Conservation (phyloP, 2,329 filamentous ascomycete genomes). For the Cercospora zeae-maydis region DNA sequence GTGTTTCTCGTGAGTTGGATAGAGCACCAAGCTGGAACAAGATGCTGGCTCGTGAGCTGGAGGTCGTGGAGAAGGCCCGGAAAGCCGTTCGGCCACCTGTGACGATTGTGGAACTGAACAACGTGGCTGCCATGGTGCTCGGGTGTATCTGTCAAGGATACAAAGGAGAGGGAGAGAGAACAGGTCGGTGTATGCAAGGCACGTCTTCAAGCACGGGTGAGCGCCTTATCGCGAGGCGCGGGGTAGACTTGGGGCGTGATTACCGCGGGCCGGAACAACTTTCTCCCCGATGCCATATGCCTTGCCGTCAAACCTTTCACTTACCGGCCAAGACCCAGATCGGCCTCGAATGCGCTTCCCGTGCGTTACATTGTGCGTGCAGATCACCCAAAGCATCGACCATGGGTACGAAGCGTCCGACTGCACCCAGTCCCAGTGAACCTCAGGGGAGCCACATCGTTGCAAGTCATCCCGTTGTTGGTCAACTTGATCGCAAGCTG, state of each 20-base stretch:
- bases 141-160: background rate
- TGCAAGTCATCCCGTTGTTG: no score
- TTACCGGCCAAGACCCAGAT: background rate
- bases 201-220: background rate
- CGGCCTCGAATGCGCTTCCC: background rate
- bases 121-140: background rate
- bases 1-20: slow-evolving; percentile 33
- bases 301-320: background rate
- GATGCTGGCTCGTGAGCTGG: slow-evolving; percentile 20
- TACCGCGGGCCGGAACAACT: background rate
- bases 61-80: slow-evolving; percentile 25
- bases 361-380: no score
- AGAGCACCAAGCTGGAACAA: slow-evolving; percentile 32
- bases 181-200: background rate
- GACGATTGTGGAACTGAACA: background rate
- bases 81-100: background rate
- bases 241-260: slow-evolving; percentile 5
- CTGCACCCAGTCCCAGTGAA: no score
- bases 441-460: no score
- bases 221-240: slow-evolving; percentile 1
- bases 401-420: no score
- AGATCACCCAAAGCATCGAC: no score
- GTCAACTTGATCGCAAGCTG: no score
- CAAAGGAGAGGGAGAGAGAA: background rate
- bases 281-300: background rate